Evolutionary conservation across 805 yeast species (phyloP).

Genomic region (Peterozyma toletana): DNA sequence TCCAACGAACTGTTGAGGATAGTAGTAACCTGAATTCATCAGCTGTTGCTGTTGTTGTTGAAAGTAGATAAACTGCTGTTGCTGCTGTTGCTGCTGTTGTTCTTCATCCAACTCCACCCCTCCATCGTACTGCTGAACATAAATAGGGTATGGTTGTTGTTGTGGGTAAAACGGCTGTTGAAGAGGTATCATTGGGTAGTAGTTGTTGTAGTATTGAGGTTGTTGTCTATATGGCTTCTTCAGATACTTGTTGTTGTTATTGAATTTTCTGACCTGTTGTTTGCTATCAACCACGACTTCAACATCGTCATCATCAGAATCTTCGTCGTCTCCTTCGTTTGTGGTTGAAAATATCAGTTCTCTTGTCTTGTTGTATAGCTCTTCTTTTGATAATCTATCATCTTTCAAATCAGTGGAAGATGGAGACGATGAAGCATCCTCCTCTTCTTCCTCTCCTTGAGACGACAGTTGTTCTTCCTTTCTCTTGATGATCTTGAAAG

Average conservation of each 20-base stretch:
- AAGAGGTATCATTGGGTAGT: too few relatives aligned
- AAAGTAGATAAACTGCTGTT: slow-evolving; percentile 3
- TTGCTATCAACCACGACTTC: slow-evolving; percentile 9
- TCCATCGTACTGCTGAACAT: not conserved
- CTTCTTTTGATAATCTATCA: slow-evolving; percentile 33
- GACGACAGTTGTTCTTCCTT: slow-evolving; percentile 1
- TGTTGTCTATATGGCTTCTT: slow-evolving; percentile 1
- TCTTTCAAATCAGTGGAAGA: slow-evolving; percentile 17
- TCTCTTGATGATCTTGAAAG: slow-evolving; percentile 13
- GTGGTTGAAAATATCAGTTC: slow-evolving; percentile 26
- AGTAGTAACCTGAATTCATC: slow-evolving; percentile 3
- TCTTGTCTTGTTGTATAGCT: slow-evolving; percentile 31
- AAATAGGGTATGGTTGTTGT: not conserved
- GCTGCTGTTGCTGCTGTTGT: slow-evolving; percentile 1
- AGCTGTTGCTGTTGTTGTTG: not conserved
- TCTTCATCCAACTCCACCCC: not conserved
- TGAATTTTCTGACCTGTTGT: not conserved
- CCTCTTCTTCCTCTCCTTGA: not conserved
- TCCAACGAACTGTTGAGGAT: not conserved
- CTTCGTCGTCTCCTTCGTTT: slow-evolving; percentile 22
- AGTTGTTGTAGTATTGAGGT: not conserved
- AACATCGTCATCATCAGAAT: slow-evolving; percentile 15
- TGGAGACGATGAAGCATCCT: slow-evolving; percentile 4
- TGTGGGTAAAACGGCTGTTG: not conserved
- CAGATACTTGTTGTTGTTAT: slow-evolving; percentile 2